Percentiles rank a stretch among this genome's conserved stretches.
Evolutionary conservation across 2,329 filamentous ascomycete species (phyloP).

Genomic region (Diaporthe eres): DNA sequence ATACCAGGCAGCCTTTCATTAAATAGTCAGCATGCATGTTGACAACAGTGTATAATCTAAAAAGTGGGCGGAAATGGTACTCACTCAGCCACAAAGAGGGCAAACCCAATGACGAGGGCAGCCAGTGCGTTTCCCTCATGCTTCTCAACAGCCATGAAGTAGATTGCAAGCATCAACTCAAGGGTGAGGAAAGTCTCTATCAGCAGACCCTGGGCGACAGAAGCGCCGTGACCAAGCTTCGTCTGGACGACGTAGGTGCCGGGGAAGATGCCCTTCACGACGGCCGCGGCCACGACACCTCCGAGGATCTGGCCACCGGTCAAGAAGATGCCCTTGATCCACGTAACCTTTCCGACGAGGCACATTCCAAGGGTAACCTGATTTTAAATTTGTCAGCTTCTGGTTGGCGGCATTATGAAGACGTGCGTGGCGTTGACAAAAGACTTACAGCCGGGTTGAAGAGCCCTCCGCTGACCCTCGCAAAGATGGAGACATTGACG

Average conservation of each 20-base stretch:
- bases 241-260: constrained; percentile 59
- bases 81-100: constrained; percentile 33
- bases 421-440: neutral
- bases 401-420: neutral
- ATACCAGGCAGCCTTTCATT: constrained; percentile 47
- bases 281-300: constrained; percentile 56
- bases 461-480: constrained; percentile 38
- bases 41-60: neutral
- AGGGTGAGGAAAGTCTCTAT: constrained; percentile 68
- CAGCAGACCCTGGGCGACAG: constrained; percentile 63
- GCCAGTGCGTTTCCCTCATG: constrained; percentile 68
- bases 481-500: constrained; percentile 41
- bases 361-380: constrained; percentile 60
- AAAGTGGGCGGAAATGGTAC: neutral
- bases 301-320: constrained; percentile 42
- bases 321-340: constrained; percentile 55
- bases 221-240: constrained; percentile 58
- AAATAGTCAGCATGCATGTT: neutral
- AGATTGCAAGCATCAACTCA: constrained; percentile 65
- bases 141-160: constrained; percentile 73
- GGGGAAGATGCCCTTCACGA: constrained; percentile 56
- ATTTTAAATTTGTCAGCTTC: neutral
- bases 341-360: constrained; percentile 59
- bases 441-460: constrained; percentile 42
- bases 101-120: constrained; percentile 38